Evolutionary conservation across 495 filamentous ascomycete genomes (phyloP).

Genomic region (Penicillium daleae): DNA sequence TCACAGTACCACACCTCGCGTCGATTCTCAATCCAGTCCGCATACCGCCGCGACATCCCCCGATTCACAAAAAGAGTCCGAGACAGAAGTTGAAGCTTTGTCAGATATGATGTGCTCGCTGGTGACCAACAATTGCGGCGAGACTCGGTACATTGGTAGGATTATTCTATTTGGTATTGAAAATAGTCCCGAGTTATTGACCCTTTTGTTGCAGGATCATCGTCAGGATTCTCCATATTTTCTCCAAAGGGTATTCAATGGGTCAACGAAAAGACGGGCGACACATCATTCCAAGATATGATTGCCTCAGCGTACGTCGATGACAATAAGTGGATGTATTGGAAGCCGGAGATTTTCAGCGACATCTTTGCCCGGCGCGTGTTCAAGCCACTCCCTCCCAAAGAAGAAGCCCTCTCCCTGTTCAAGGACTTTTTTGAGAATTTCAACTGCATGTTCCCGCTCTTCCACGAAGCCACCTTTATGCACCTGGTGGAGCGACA

Average conservation of each 20-base stretch:
- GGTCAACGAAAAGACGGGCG: slow-evolving; percentile 98
- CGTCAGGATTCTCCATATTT: slow-evolving; percentile 97
- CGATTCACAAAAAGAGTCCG: slow-evolving; percentile 56
- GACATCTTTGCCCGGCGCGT: slow-evolving; percentile 90
- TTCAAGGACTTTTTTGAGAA: slow-evolving; percentile 95
- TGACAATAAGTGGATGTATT: slow-evolving; percentile 92
- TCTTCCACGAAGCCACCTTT: slow-evolving; percentile 97
- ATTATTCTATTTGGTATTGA: slow-evolving; percentile 10
- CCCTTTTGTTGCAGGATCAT: slow-evolving; percentile 66
- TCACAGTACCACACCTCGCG: slow-evolving; percentile 50
- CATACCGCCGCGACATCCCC: slow-evolving; percentile 65
- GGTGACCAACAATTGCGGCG: slow-evolving; percentile 95
- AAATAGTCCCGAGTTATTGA: slow-evolving; percentile 24
- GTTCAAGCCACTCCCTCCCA: slow-evolving; percentile 78
- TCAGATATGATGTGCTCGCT: slow-evolving; percentile 99
- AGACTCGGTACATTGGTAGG: slow-evolving; percentile 95
- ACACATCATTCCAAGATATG: slow-evolving; percentile 94
- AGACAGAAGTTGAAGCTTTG: slow-evolving; percentile 81
- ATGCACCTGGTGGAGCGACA: slow-evolving; percentile 94
- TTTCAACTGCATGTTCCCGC: slow-evolving; percentile 97
- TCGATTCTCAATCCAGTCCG: slow-evolving; percentile 60
- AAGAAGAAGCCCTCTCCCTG: slow-evolving; percentile 77
- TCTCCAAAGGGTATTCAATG: slow-evolving; percentile 97
- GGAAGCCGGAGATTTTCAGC: slow-evolving; percentile 93
- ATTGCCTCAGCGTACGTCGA: slow-evolving; percentile 80